Evolutionary conservation across 805 yeast genomes (phyloP).

Genomic region (Zygoascus biomembranicola): DNA sequence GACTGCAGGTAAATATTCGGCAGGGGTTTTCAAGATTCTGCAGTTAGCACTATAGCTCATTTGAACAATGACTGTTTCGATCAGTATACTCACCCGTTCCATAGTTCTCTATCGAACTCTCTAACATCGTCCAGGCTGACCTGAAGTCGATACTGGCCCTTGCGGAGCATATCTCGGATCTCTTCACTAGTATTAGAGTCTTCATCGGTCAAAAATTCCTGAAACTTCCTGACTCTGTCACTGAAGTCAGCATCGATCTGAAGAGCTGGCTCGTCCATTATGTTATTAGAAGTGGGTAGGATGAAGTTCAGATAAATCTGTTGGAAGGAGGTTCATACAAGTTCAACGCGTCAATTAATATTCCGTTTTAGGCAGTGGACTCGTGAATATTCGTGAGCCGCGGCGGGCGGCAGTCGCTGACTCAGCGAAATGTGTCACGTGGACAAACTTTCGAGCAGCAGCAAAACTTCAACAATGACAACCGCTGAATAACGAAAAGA

Average conservation of each 20-base stretch:
- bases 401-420: neutral
- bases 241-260: constrained; percentile 30
- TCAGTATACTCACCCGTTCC: constrained; percentile 45
- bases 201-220: constrained; percentile 68
- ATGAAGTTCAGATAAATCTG: neutral
- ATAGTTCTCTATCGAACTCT: constrained; percentile 68
- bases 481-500: neutral
- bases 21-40: constrained; percentile 54
- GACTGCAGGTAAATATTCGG: constrained; percentile 82
- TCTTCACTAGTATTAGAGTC: constrained; percentile 56
- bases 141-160: constrained; percentile 55
- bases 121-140: constrained; percentile 83
- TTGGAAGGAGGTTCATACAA: neutral
- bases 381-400: neutral
- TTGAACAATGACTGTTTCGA: neutral
- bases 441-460: too few relatives aligned
- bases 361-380: neutral
- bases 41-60: neutral
- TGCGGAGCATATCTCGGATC: constrained; percentile 64
- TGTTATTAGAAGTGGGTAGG: neutral
- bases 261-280: neutral
- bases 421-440: too few relatives aligned
- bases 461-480: too few relatives aligned
- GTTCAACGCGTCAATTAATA: neutral
- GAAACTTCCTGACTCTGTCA: constrained; percentile 82